phyloP scores from a whole-genome alignment of 768 basidiomycete species.

The Polyporus arcularius region DNA sequence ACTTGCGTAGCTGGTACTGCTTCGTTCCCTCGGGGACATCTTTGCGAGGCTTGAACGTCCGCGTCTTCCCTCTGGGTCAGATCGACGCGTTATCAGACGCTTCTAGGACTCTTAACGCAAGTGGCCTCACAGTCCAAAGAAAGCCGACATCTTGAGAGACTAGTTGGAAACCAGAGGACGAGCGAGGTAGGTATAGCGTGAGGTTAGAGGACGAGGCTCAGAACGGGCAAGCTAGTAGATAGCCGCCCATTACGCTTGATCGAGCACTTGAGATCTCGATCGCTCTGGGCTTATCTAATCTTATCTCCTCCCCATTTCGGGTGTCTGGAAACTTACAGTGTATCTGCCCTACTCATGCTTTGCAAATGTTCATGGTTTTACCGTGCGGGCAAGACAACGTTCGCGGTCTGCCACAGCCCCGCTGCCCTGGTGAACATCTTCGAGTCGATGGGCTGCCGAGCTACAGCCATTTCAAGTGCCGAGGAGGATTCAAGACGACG shows the following conservation, averaged over 20 bases:
- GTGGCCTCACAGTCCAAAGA: constrained; percentile 77
- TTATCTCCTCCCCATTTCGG: not conserved
- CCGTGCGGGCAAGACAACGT: too few relatives aligned
- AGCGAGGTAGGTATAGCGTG: too few relatives aligned
- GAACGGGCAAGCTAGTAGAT: constrained; percentile 1
- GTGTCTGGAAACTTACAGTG: too few relatives aligned
- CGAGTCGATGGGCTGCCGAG: not conserved
- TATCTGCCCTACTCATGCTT: too few relatives aligned
- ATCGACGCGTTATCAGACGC: constrained; percentile 12
- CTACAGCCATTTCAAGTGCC: not conserved
- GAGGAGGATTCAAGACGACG: too few relatives aligned
- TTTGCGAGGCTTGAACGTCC: constrained; percentile 95
- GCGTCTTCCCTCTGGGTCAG: constrained; percentile 72
- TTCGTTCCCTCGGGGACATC: constrained; percentile 95
- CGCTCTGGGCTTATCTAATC: not conserved
- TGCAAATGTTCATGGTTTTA: too few relatives aligned
- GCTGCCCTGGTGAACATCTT: not conserved
- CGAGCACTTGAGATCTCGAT: not conserved
- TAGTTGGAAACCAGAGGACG: not conserved
- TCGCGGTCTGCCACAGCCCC: not conserved
- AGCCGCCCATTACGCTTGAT: constrained; percentile 11
- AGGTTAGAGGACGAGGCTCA: not conserved
- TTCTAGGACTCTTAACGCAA: not conserved
- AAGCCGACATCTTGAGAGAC: constrained; percentile 66
- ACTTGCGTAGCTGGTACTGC: constrained; percentile 97